A percentile compares a stretch with the other conserved stretches of the same genome.
Evolutionary conservation across 768 basidiomycete genomes (phyloP).

Genomic region (Lactarius hatsudake): DNA sequence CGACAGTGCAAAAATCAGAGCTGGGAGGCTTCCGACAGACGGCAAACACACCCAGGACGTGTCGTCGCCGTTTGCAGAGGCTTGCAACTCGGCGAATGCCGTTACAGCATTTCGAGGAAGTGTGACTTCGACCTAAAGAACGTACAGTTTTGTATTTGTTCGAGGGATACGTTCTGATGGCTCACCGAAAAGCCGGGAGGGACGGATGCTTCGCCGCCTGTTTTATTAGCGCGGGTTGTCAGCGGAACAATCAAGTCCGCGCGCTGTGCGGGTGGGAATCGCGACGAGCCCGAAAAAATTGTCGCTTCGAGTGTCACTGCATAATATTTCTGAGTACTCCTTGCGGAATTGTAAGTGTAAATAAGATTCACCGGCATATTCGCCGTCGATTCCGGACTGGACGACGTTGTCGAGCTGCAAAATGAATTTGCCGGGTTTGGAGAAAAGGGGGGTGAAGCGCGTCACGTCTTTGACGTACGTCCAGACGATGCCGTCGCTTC

Average conservation of each 20-base stretch:
- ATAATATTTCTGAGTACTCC: neutral
- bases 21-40: neutral
- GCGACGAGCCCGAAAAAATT: constrained; percentile 58
- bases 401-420: constrained; percentile 64
- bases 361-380: constrained; percentile 58
- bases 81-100: constrained; percentile 67
- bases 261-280: constrained; percentile 50
- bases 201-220: constrained; percentile 66
- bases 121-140: constrained; percentile 57
- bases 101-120: constrained; percentile 67
- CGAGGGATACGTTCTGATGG: neutral
- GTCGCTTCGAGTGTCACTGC: constrained; percentile 68
- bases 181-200: constrained; percentile 70
- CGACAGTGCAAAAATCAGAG: neutral
- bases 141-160: neutral
- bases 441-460: too few species aligned
- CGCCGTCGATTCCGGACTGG: constrained; percentile 52
- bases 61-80: constrained; percentile 60
- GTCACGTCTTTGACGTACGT: too few species aligned
- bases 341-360: neutral
- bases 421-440: too few species aligned
- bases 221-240: constrained; percentile 57
- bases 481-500: too few species aligned
- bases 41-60: constrained; percentile 67
- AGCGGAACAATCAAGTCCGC: constrained; percentile 55